Conservation (phyloP, 805 yeast species). For the Saccharomycopsis vini region DNA sequence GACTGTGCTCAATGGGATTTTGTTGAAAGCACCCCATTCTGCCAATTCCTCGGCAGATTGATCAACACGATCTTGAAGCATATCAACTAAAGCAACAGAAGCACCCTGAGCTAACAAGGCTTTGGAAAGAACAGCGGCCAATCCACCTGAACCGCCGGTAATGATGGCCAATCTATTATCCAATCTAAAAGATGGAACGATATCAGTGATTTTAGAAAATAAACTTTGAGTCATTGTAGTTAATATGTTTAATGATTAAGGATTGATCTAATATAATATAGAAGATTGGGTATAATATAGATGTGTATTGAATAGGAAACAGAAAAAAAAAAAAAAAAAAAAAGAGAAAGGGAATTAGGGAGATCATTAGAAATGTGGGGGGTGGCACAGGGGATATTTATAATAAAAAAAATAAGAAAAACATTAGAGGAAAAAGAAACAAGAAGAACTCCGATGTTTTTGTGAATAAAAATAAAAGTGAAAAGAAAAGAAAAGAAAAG, state of each 20-base stretch:
- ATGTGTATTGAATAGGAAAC: not conserved
- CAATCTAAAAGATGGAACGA: constrained; percentile 44
- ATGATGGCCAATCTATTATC: constrained; percentile 56
- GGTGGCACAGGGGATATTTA: too few relatives aligned
- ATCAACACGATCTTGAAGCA: constrained; percentile 52
- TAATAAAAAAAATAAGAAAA: too few relatives aligned
- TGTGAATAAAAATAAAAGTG: too few relatives aligned
- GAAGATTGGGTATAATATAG: not conserved
- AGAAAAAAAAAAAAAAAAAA: not conserved
- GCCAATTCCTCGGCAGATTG: constrained; percentile 38
- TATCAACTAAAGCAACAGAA: constrained; percentile 50
- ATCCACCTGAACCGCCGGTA: constrained; percentile 65
- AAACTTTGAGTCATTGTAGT: constrained; percentile 13
- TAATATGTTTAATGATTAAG: not conserved
- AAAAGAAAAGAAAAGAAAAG: too few relatives aligned
- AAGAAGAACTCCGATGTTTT: too few relatives aligned
- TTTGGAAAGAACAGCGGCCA: constrained; percentile 52
- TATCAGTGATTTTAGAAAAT: constrained; percentile 22
- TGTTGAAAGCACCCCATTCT: constrained; percentile 38
- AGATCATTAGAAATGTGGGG: too few relatives aligned
- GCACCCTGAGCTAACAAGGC: constrained; percentile 41
- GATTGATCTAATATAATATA: not conserved
- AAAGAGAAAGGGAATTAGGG: not conserved
- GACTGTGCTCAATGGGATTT: constrained; percentile 26
- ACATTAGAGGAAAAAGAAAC: too few relatives aligned